Evolutionary conservation across 257 asterid species (phyloP), one percentile per base, ranked within the genome.

Genomic region (Nicotiana attenuata): DNA sequence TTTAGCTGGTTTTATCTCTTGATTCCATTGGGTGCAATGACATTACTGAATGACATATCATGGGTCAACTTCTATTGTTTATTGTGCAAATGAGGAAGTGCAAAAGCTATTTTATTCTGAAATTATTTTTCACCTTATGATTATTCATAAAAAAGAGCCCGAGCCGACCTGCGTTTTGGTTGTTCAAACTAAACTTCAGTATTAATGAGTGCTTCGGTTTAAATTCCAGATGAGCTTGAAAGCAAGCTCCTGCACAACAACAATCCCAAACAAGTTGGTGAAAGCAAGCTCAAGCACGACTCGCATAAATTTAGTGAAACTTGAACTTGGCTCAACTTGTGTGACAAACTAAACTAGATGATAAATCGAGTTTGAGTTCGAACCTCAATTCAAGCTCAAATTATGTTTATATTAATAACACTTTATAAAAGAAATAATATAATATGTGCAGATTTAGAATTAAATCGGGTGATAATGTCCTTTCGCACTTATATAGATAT

Each of bases 301-400:
- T 50, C 15, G n/a, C 77, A 50, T 50, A 50, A 50, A 24, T 75
- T 75, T 75, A 1, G 80, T 75, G 64, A 26, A 73, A 50, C 26
- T 24, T 26, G 80, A 75, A 75, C 80, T 75, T 75, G 45, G 17
- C 77, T 38, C 77, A 69, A 26, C 56, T 38, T 69, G 57, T 69
- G 31, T 28, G 41, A 35, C 56, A 35, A 67, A 33, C 28, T 33
- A 68, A 52, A 38, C 77, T 38, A 38, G 47, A 45, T 50, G 63
- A 26, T 75, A 24, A 16, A 50, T 50, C 35, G 24, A 75, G 14
- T 26, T 52, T 50, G 64, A 50, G 64, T 26, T 75, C 16, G 63
- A 26, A 50, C 63, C 61, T 7, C 45, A 75, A 50, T 4, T 75
- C 63, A 15, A 50, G 41, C 79, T 75, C 79, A 73, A 47, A 41